phyloP scores from a whole-genome alignment of 106 monocot species.

The Amphibolis antarctica region DNA sequence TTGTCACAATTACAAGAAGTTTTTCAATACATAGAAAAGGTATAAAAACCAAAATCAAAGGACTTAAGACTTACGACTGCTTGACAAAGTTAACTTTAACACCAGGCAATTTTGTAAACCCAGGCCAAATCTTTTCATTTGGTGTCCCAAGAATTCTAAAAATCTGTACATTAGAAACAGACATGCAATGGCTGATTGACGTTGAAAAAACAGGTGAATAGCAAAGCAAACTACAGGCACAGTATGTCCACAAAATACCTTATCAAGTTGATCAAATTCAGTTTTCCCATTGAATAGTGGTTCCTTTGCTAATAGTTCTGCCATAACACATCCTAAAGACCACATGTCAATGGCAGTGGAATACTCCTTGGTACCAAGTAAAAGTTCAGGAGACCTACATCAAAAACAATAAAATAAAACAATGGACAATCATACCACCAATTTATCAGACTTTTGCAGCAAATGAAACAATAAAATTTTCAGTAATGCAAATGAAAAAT shows the following conservation, averaged over 20 bases:
- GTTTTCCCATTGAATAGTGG: conserved; percentile 71
- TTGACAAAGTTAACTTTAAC: conserved; percentile 51
- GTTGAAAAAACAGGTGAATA: background rate
- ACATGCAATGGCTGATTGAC: background rate
- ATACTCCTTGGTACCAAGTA: conserved; percentile 75
- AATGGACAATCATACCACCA: background rate
- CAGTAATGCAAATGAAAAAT: background rate
- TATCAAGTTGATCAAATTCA: conserved; percentile 78
- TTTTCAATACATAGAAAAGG: background rate
- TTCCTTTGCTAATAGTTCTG: conserved; percentile 77
- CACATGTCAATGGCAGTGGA: conserved; percentile 94
- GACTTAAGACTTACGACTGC: conserved; percentile 72
- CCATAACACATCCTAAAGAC: conserved; percentile 93
- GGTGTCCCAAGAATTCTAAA: conserved; percentile 79
- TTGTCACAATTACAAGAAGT: conserved; percentile 15
- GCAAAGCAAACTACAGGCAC: background rate
- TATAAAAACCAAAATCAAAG: background rate
- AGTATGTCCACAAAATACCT: conserved; percentile 33
- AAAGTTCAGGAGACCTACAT: conserved; percentile 73
- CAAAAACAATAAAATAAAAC: conserved; percentile 2
- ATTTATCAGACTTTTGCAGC: background rate
- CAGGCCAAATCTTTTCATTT: conserved; percentile 81
- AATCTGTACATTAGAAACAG: conserved; percentile 33
- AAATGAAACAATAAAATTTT: background rate
- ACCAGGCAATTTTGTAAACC: conserved; percentile 52